Base-by-base conservation (phyloP, 202 grass and related monocot species). In the Eragrostis tef region DNA sequence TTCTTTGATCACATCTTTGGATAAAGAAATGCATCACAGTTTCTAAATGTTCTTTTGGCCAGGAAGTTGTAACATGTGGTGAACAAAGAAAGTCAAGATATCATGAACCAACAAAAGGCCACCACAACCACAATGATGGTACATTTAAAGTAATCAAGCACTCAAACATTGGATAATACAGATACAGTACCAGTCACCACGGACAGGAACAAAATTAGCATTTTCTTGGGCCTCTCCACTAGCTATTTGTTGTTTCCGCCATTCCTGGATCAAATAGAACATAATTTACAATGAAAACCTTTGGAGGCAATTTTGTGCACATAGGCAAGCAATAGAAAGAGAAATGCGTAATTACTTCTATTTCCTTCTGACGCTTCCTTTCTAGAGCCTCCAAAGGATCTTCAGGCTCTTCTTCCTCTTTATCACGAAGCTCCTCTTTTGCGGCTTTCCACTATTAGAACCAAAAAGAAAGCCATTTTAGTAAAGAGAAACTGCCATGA, bases 371-470 rank as follows among this genome's bases (percentile, higher is more conserved):
- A 3, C 91, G 93, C 66, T 96, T 99, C 66, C 73, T 94, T 89
- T 99, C 93, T 77, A 94, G 58, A 54, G 83, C 78, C 63, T 92
- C 97, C 60, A 89, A 86, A 82, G 93, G 78, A 90, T 80, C 91
- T 86, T 94, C 89, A 65, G 93, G 91, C 68, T 96, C 94, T 31
- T 97, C 95, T 63, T 92, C 94, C 67, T 93, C 79, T 56, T 97
- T 89, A 31, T 89, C 79, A 15, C 90, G 89, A 82, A 99, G 89
- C 84, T 99, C 97, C 79, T 99, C 97, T 80, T 95, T 96, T 79
- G 93, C 97, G 65, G 97, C 97, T 81, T 94, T 99, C 97, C 97
- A 99, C 97, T 99, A 70, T 83, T 84, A 64, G 74, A 54, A 82
- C 51, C n/a, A 68, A 85, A 81, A 27, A 15, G 21, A 83, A 31